Conservation (phyloP, 176 grass and related monocot species). For the Eleusine indica region DNA sequence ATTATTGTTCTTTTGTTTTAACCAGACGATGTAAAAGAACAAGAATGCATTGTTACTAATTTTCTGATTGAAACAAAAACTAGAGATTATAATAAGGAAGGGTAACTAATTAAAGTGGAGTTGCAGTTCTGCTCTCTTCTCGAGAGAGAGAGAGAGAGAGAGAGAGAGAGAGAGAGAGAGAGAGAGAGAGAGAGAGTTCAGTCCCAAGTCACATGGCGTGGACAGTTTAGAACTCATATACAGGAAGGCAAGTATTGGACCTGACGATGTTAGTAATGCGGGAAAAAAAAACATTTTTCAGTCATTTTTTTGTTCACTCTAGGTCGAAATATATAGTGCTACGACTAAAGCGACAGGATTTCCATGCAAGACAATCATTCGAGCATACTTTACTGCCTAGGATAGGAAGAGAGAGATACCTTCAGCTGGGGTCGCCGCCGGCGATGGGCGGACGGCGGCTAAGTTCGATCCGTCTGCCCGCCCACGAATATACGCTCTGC, state of each 20-base stretch:
- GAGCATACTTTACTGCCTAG: no score
- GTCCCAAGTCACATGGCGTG: background rate
- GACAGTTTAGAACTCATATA: background rate
- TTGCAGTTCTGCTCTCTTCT: background rate
- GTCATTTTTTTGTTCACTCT: no score
- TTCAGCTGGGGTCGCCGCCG: no score
- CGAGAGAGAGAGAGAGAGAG: no score
- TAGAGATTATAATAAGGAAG: background rate
- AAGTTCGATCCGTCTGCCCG: no score
- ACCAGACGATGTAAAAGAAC: background rate
- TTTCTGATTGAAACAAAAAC: background rate
- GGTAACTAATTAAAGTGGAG: background rate
- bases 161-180: background rate
- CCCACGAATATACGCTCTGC: no score
- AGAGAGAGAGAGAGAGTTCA: background rate
- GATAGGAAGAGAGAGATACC: no score
- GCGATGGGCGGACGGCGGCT: no score
- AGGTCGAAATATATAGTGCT: no score
- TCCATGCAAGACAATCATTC: no score
- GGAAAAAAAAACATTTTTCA: no score
- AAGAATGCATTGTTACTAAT: background rate
- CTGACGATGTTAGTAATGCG: background rate
- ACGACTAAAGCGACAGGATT: no score
- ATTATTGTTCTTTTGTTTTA: background rate
- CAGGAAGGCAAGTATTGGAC: background rate